phyloP scores from a whole-genome alignment of 2,329 filamentous ascomycete species.

The Paraphaeosphaeria sporulosa region DNA sequence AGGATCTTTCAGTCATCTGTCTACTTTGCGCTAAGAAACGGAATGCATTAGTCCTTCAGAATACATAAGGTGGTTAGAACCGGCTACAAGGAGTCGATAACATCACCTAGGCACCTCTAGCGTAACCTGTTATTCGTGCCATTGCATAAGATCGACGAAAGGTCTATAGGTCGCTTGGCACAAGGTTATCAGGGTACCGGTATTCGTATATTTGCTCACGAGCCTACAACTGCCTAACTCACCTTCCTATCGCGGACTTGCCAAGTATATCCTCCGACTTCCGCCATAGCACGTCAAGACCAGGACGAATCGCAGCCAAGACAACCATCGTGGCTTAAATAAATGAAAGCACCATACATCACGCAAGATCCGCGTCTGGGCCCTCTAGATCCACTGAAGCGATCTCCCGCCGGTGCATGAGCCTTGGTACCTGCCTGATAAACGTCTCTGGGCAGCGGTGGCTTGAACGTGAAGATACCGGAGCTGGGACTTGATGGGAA shows the following conservation, averaged over 20 bases:
- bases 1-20: constrained; percentile 37
- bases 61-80: background rate
- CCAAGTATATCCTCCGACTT: constrained; percentile 16
- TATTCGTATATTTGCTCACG: background rate
- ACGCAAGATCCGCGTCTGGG: constrained; percentile 1
- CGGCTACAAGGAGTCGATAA: background rate
- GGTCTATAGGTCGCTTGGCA: background rate
- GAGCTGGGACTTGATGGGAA: constrained; percentile 15
- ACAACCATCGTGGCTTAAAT: constrained; percentile 14
- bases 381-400: constrained; percentile 17
- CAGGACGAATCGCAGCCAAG: constrained; percentile 29
- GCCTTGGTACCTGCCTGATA: constrained; percentile 36
- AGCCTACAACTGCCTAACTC: constrained; percentile 1
- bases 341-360: constrained; percentile 40
- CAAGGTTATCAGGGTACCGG: background rate
- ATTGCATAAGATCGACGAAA: background rate
- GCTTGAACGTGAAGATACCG: constrained; percentile 8
- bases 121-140: background rate
- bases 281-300: constrained; percentile 16
- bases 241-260: constrained; percentile 21
- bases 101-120: no score
- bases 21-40: constrained; percentile 40
- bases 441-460: constrained; percentile 10
- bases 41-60: constrained; percentile 35
- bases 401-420: constrained; percentile 33